A percentile compares a stretch with the other conserved stretches of the same genome.
Evolutionary conservation across 2,329 filamentous ascomycete genomes (phyloP).

Genomic region (Epichloe uncinata): DNA sequence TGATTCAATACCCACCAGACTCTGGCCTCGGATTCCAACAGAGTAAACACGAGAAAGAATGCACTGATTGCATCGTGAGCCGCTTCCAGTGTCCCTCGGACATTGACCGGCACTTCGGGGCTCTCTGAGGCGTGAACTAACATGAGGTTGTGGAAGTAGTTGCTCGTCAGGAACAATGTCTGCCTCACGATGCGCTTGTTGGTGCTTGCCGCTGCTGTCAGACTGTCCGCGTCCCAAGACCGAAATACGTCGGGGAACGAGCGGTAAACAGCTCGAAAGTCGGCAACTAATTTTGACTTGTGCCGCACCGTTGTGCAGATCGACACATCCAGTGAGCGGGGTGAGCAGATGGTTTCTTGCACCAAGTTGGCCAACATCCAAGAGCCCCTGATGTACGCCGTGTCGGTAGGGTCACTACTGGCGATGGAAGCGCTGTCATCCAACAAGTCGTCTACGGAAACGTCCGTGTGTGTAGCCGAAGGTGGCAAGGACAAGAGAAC

Average conservation of each 20-base stretch:
- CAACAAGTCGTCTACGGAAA: slow-evolving; percentile 58
- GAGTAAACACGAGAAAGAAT: slow-evolving; percentile 59
- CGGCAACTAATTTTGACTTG: slow-evolving; percentile 54
- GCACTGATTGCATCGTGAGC: slow-evolving; percentile 61
- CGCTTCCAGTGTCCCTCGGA: slow-evolving; percentile 57
- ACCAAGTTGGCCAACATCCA: slow-evolving; percentile 71
- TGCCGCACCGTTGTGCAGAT: slow-evolving; percentile 55
- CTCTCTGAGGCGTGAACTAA: slow-evolving; percentile 61
- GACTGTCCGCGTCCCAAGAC: slow-evolving; percentile 48
- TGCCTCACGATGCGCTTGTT: slow-evolving; percentile 59
- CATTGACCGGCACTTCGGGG: slow-evolving; percentile 48
- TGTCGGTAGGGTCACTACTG: slow-evolving; percentile 49
- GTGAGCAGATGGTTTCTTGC: slow-evolving; percentile 62
- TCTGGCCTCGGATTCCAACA: slow-evolving; percentile 57
- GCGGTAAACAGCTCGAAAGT: slow-evolving; percentile 59
- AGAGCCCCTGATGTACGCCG: slow-evolving; percentile 59
- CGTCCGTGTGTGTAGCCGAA: slow-evolving; percentile 66
- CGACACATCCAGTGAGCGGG: slow-evolving; percentile 59
- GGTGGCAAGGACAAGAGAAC: slow-evolving; percentile 66
- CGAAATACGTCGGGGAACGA: slow-evolving; percentile 60
- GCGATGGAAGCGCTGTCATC: slow-evolving; percentile 48
- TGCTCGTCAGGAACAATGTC: slow-evolving; percentile 66
- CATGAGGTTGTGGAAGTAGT: slow-evolving; percentile 76
- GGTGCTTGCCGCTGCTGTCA: slow-evolving; percentile 40
- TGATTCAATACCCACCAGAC: slow-evolving; percentile 84